Percentiles rank a stretch among this genome's conserved stretches.
phyloP scores from a whole-genome alignment of 2,329 filamentous ascomycete genomes.

The Tolypocladium sp. region DNA sequence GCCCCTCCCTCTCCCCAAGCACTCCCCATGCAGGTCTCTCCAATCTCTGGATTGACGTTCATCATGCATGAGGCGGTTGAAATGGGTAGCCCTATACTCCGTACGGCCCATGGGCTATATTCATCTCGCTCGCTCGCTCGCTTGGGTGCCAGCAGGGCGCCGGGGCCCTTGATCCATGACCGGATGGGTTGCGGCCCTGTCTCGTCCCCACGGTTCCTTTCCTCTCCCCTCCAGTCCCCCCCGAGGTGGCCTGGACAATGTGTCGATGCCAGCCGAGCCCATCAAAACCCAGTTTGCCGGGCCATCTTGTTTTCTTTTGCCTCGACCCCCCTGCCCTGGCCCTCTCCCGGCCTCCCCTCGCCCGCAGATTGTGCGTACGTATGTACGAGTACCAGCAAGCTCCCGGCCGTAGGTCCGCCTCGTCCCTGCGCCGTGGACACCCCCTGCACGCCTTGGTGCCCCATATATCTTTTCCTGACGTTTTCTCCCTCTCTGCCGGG shows the following conservation, averaged over 20 bases:
- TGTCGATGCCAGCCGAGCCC: neutral
- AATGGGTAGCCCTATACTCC: constrained; percentile 1
- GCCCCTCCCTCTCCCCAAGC: neutral
- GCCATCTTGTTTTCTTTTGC: constrained; percentile 12
- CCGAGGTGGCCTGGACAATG: neutral
- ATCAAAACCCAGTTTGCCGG: constrained; percentile 2
- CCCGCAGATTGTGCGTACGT: constrained; percentile 1
- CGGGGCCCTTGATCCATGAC: neutral
- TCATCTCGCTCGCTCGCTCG: neutral
- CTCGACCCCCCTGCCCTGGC: constrained; percentile 12
- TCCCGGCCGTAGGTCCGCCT: constrained; percentile 18
- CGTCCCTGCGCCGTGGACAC: constrained; percentile 15
- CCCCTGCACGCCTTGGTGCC: constrained; percentile 8
- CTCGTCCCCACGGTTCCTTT: neutral
- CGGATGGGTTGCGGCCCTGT: neutral
- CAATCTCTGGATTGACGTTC: constrained; percentile 3
- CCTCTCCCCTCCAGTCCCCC: neutral
- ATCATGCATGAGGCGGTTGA: constrained; percentile 1
- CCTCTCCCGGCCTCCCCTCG: neutral
- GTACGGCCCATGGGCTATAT: neutral
- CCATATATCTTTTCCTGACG: constrained; percentile 4
- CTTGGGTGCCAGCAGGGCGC: neutral
- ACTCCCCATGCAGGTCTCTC: constrained; percentile 2
- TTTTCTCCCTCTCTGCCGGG: neutral
- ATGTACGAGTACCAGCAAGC: constrained; percentile 15